phyloP scores from a whole-genome alignment of 2,329 filamentous ascomycete species.

The Calonectria pseudoturangicola region DNA sequence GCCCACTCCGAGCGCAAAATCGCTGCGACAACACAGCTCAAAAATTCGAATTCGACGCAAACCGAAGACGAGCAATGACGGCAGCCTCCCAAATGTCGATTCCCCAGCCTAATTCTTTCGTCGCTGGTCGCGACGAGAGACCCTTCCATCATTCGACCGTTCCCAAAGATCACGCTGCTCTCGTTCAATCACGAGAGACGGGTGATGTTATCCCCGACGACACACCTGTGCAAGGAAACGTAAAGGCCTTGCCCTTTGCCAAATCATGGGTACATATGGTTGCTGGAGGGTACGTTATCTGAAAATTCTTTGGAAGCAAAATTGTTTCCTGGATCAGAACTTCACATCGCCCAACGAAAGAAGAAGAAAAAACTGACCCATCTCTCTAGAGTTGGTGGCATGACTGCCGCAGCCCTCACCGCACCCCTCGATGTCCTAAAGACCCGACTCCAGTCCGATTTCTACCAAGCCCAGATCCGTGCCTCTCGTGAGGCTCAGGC shows the following conservation, averaged over 20 bases:
- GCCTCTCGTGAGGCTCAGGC: slow-evolving; percentile 78
- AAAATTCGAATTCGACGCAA: slow-evolving; percentile 13
- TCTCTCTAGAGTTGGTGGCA: slow-evolving; percentile 82
- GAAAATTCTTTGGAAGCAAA: neutral
- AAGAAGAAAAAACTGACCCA: slow-evolving; percentile 42
- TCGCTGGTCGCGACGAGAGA: slow-evolving; percentile 57
- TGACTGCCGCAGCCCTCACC: slow-evolving; percentile 94
- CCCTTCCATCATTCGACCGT: slow-evolving; percentile 56
- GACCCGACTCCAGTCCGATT: slow-evolving; percentile 94
- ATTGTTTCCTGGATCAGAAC: neutral
- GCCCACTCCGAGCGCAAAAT: slow-evolving; percentile 32
- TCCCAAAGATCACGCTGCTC: slow-evolving; percentile 60
- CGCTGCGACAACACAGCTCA: slow-evolving; percentile 7
- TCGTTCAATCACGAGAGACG: slow-evolving; percentile 77
- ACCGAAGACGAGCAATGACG: slow-evolving; percentile 33
- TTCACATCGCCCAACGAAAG: neutral
- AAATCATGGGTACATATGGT: slow-evolving; percentile 96
- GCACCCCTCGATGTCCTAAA: slow-evolving; percentile 95
- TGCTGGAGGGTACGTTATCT: slow-evolving; percentile 84
- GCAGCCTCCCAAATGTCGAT: slow-evolving; percentile 57
- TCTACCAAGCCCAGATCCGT: slow-evolving; percentile 89
- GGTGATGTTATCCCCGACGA: slow-evolving; percentile 72
- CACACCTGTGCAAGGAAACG: slow-evolving; percentile 55
- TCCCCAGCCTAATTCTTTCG: slow-evolving; percentile 53
- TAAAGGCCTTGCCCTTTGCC: slow-evolving; percentile 71